Conservation (phyloP, 2,329 filamentous ascomycete genomes). For the Didymella sp. region DNA sequence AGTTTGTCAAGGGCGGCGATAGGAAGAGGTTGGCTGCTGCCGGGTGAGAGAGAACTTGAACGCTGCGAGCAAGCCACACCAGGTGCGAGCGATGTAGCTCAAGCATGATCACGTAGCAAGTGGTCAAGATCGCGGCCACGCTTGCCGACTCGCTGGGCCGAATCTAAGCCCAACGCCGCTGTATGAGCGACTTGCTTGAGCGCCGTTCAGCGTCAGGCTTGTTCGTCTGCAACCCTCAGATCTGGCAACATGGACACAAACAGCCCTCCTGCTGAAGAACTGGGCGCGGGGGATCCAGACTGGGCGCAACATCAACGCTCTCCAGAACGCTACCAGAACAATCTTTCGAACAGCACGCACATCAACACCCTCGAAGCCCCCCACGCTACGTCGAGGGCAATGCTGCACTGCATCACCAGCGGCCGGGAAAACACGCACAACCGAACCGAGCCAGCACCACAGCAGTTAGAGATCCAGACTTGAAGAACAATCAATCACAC, state of each 20-base stretch:
- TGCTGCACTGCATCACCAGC: not conserved
- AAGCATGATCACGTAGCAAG: no score
- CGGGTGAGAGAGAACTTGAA: no score
- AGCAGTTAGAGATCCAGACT: not conserved
- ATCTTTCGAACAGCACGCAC: not conserved
- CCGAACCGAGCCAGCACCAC: not conserved
- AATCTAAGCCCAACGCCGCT: not conserved
- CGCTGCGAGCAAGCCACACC: not conserved
- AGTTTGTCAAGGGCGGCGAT: constrained; percentile 51
- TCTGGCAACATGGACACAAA: not conserved
- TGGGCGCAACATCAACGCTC: not conserved
- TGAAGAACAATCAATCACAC: not conserved
- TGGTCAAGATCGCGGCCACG: not conserved
- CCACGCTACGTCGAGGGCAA: not conserved
- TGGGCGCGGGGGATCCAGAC: not conserved
- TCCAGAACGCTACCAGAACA: not conserved
- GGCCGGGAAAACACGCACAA: not conserved
- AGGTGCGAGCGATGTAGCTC: not conserved
- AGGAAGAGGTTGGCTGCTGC: constrained; percentile 15
- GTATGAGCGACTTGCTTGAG: not conserved
- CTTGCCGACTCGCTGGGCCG: not conserved
- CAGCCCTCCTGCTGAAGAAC: not conserved
- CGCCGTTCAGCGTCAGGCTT: not conserved
- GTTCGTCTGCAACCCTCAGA: not conserved
- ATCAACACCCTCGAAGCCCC: not conserved